phyloP scores from a whole-genome alignment of 1,284 basidiomycete genomes.

The Sanghuangporus baumii region DNA sequence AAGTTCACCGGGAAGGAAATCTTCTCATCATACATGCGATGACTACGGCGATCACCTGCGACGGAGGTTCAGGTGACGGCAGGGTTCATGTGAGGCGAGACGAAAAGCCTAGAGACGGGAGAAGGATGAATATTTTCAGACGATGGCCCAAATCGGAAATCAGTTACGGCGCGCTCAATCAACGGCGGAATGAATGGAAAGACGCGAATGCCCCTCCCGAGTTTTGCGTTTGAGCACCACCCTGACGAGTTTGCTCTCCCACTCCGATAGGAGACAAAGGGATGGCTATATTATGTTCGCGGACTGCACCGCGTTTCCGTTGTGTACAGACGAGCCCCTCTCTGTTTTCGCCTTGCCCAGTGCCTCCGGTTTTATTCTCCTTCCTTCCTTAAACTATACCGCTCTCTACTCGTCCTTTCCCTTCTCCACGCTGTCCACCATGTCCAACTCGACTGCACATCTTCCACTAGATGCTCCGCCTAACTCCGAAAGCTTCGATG shows the following conservation, averaged over 20 bases:
- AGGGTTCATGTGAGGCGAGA: not conserved
- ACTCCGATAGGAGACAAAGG: not conserved
- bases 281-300: not conserved
- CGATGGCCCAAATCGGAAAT: not conserved
- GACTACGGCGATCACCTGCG: not conserved
- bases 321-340: not conserved
- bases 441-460: not conserved
- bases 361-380: not conserved
- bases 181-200: not conserved
- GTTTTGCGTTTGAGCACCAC: not conserved
- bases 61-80: not conserved
- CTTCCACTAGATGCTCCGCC: not conserved
- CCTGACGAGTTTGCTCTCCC: not conserved
- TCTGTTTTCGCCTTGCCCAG: not conserved
- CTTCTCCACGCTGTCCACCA: not conserved
- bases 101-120: not conserved
- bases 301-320: not conserved
- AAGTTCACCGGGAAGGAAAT: not conserved
- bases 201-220: not conserved
- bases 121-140: not conserved
- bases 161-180: not conserved
- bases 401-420: not conserved
- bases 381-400: not conserved
- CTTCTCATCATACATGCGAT: constrained; percentile 1
- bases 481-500: not conserved